Evolutionary conservation across 2,329 filamentous ascomycete species (phyloP).

Genomic region (Cytospora paraplurivora): DNA sequence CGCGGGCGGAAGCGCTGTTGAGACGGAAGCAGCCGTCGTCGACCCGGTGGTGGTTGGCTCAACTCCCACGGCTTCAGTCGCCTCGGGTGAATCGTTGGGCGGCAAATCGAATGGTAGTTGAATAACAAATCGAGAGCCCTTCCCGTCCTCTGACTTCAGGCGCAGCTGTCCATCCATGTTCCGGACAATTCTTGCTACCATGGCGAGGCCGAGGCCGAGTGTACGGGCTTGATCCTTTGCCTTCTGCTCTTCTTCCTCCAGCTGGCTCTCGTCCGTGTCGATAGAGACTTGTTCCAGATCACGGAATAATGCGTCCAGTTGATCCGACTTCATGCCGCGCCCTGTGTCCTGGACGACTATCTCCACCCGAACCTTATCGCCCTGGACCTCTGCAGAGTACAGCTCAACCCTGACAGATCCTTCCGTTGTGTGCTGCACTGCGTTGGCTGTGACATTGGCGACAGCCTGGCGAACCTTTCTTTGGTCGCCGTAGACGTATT

Average conservation of each 20-base stretch:
- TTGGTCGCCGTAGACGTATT: conserved; percentile 74
- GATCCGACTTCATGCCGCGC: conserved; percentile 59
- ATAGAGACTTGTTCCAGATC: conserved; percentile 61
- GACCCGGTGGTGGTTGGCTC: conserved; percentile 31
- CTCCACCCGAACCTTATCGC: conserved; percentile 66
- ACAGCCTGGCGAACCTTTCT: conserved; percentile 80
- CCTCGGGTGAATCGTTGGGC: conserved; percentile 16
- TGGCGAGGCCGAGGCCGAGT: conserved; percentile 79
- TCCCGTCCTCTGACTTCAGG: conserved; percentile 79
- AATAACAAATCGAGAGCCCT: conserved; percentile 81
- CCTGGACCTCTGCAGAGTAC: conserved; percentile 58
- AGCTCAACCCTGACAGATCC: conserved; percentile 73
- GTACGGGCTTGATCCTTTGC: conserved; percentile 46
- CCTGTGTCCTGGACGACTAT: conserved; percentile 78
- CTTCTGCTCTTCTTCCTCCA: conserved; percentile 33
- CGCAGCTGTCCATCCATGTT: conserved; percentile 90
- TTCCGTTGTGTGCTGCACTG: conserved; percentile 71
- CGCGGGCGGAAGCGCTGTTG: conserved; percentile 36
- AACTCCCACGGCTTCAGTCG: background rate
- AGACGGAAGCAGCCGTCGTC: conserved; percentile 38
- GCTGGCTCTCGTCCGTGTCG: conserved; percentile 40
- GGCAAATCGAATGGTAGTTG: conserved; percentile 74
- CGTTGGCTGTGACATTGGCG: conserved; percentile 82
- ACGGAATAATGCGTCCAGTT: conserved; percentile 57
- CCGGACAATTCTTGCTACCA: conserved; percentile 83